Conservation (phyloP, 1,284 basidiomycete genomes). For the Takashimella koratensis region DNA sequence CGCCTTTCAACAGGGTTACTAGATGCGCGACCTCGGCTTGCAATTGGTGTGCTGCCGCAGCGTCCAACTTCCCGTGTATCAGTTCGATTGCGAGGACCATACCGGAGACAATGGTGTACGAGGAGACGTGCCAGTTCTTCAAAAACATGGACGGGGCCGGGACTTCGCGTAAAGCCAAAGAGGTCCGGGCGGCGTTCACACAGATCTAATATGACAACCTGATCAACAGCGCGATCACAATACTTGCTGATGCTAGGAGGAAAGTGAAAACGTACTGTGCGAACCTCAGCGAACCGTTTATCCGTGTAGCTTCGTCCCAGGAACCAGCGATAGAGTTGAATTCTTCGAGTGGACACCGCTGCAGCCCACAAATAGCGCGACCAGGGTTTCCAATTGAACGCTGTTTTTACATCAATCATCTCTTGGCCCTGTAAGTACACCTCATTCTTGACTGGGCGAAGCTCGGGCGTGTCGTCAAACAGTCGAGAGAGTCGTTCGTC, state of each 20-base stretch:
- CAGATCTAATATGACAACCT: slow-evolving; percentile 19
- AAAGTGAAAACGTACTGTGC: slow-evolving; percentile 16
- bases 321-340: slow-evolving; percentile 22
- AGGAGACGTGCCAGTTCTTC: slow-evolving; percentile 29
- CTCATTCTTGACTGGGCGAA: slow-evolving; percentile 7
- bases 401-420: too few species aligned
- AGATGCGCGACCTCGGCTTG: slow-evolving; percentile 7
- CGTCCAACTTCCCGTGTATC: slow-evolving; percentile 19
- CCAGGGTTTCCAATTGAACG: slow-evolving; percentile 15
- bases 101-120: slow-evolving; percentile 26
- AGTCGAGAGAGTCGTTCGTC: slow-evolving; percentile 5
- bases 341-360: slow-evolving; percentile 11
- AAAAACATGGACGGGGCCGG: slow-evolving; percentile 29
- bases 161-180: slow-evolving; percentile 16
- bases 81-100: slow-evolving; percentile 28
- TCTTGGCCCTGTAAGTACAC: too few species aligned
- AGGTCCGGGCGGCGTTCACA: slow-evolving; percentile 23
- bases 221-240: too few species aligned
- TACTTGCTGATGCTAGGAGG: too few species aligned
- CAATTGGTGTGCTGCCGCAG: slow-evolving; percentile 7
- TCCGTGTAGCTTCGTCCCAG: slow-evolving; percentile 25
- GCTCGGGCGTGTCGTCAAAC: slow-evolving; percentile 8
- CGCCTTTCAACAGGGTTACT: slow-evolving; percentile 3
- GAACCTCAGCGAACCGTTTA: slow-evolving; percentile 23
- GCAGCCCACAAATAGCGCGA: slow-evolving; percentile 20